Base-by-base conservation (phyloP, 805 yeast genomes). In the Zygoascus flipseniorum region DNA sequence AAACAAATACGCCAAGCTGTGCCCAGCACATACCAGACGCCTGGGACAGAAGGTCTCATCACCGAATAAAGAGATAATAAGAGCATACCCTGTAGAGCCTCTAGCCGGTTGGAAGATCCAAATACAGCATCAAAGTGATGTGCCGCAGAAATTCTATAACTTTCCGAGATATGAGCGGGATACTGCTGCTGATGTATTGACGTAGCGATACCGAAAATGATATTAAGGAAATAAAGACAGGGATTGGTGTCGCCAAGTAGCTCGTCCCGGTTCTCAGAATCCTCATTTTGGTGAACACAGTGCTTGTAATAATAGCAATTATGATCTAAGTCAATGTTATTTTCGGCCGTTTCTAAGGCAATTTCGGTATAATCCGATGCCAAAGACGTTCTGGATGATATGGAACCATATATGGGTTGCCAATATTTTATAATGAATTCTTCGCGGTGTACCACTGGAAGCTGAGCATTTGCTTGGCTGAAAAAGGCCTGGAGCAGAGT, bases 11-110 rank as follows among this genome's bases (percentile, higher is more conserved):
- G 75, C 49, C 88, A 68, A 0, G 92, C 89, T 1, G 87, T 79
- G 0, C 96, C 96, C 58, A 87, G 70, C 3, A 86, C 80, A 65
- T 87, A 87, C 97, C 97, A 89, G n/a, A 87, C 88, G 2, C 96
- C 93, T 0, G 96, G 96, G 13, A 80, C 79, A 0, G 92, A 83
- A 0, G 97, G 97, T 54, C 96, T 76, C 96, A 89, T 88, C 35
- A 85, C 75, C 0, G 95, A 81, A 64, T 85, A 89, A 4, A 83
- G 64, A 0, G 92, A 80, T 43, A 86, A 69, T 13, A 87, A 70
- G 16, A 89, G 65, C 13, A 86, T 71, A 0, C 90, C 89, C 62
- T 86, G 92, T 2, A 89, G 67, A 1, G 85, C 76, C 60, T 86
- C 95, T 41, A 88, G 69, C 46, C 84, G 75, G 60, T 88, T 86